Conservation (phyloP, 78 protist species). For the Dictyostelium firmibasis region DNA sequence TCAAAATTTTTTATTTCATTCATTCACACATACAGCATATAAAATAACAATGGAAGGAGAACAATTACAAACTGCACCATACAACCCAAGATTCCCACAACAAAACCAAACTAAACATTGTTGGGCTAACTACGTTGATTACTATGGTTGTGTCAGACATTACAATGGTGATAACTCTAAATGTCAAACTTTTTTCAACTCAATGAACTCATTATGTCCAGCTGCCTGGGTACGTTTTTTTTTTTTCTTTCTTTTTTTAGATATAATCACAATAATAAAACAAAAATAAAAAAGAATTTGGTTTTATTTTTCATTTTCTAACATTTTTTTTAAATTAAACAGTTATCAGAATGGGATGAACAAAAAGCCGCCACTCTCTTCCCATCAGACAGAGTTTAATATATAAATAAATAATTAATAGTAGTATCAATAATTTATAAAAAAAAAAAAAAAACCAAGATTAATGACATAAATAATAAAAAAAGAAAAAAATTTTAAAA, state of each 20-base stretch:
- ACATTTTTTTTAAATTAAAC: not conserved
- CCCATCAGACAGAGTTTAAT: constrained; percentile 66
- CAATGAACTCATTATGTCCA: constrained; percentile 72
- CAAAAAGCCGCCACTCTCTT: constrained; percentile 3
- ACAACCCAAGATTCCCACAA: constrained; percentile 85
- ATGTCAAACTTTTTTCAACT: constrained; percentile 50
- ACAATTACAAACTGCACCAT: constrained; percentile 56
- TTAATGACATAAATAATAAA: not conserved
- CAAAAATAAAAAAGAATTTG: not conserved
- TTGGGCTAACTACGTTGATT: constrained; percentile 80
- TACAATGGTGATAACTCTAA: constrained; percentile 64
- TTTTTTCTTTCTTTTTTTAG: not conserved
- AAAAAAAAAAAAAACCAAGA: not conserved
- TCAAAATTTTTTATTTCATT: not conserved
- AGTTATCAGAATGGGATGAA: constrained; percentile 67
- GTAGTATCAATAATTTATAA: not conserved
- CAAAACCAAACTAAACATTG: constrained; percentile 82
- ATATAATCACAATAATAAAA: not conserved
- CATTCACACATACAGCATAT: not conserved
- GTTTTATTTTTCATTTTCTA: no score
- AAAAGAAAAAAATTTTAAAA: no score
- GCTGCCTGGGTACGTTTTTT: constrained; percentile 53
- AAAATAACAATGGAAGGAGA: not conserved
- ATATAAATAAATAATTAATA: not conserved
- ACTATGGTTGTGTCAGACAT: constrained; percentile 75